These are phyloP conservation scores for Papiliotrema terrestris DNA, from an alignment of 1,284 basidiomycete species.

Conservation along the genomic window DNA sequence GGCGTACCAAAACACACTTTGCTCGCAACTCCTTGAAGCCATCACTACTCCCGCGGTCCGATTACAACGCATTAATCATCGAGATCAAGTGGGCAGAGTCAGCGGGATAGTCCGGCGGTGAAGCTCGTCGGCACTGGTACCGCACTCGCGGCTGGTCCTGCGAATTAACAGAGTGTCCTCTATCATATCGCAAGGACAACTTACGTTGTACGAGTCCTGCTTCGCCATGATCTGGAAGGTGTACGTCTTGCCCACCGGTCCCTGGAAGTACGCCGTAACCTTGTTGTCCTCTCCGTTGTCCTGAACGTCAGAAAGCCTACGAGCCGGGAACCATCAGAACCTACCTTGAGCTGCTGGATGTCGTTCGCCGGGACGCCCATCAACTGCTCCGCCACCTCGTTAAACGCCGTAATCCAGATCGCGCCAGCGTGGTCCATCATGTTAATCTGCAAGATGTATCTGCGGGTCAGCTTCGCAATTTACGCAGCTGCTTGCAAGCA, in stretches of 20 bases:
- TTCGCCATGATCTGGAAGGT: slow-evolving; percentile 86
- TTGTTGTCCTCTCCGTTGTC: slow-evolving; percentile 65
- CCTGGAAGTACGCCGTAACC: slow-evolving; percentile 63
- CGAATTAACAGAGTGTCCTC: neutral
- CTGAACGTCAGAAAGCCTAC: slow-evolving; percentile 6
- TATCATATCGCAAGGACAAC: slow-evolving; percentile 30
- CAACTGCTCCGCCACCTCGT: slow-evolving; percentile 77
- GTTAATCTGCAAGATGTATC: slow-evolving; percentile 86
- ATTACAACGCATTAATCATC: slow-evolving; percentile 35
- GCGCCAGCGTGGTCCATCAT: slow-evolving; percentile 85
- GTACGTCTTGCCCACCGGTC: slow-evolving; percentile 66
- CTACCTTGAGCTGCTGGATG: slow-evolving; percentile 66
- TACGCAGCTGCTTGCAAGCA: neutral
- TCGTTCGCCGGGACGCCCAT: slow-evolving; percentile 81
- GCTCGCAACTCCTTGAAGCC: too few species aligned
- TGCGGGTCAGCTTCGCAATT: slow-evolving; percentile 39
- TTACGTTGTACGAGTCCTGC: slow-evolving; percentile 78
- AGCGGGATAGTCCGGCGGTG: slow-evolving; percentile 65
- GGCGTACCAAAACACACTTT: too few species aligned
- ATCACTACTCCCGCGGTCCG: neutral
- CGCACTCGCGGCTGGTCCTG: slow-evolving; percentile 75
- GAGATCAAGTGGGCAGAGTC: slow-evolving; percentile 64
- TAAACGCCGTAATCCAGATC: slow-evolving; percentile 93
- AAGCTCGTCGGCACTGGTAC: slow-evolving; percentile 71
- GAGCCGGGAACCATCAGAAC: slow-evolving; percentile 14